These are phyloP conservation scores for Dictyostelium firmibasis DNA, from an alignment of 78 protist species.

Conservation along the genomic window DNA sequence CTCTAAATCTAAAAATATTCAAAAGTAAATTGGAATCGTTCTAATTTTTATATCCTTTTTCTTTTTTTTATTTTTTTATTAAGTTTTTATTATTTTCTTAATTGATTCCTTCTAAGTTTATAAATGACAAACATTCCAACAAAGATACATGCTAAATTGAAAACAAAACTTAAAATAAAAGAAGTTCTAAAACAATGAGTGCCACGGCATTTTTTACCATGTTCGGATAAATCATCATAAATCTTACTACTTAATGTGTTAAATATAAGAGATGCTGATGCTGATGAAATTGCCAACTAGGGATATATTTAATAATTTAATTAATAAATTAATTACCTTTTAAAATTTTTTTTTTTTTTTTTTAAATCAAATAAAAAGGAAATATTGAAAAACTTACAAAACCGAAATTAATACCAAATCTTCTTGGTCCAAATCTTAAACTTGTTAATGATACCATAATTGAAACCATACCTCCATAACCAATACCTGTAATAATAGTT, in stretches of 20 bases:
- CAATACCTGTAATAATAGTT: conserved; percentile 31
- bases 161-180: conserved; percentile 2
- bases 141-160: background rate
- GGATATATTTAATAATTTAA: background rate
- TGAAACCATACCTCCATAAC: conserved; percentile 56
- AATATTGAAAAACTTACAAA: background rate
- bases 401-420: conserved; percentile 73
- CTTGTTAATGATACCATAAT: conserved; percentile 22
- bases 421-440: conserved; percentile 37
- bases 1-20: no score
- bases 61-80: background rate
- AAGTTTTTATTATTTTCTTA: background rate
- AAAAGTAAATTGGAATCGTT: no score
- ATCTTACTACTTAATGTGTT: conserved; percentile 18
- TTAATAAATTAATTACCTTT: no score
- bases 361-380: no score
- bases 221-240: background rate
- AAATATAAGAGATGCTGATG: conserved; percentile 32
- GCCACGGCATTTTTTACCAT: conserved; percentile 9
- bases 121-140: conserved; percentile 15
- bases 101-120: background rate
- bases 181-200: background rate
- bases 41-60: no score
- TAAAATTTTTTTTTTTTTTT: no score
- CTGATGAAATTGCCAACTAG: conserved; percentile 66